These are phyloP conservation scores for Coleophoma crateriformis DNA, from an alignment of 2,329 filamentous ascomycete species.

Conservation along the genomic window DNA sequence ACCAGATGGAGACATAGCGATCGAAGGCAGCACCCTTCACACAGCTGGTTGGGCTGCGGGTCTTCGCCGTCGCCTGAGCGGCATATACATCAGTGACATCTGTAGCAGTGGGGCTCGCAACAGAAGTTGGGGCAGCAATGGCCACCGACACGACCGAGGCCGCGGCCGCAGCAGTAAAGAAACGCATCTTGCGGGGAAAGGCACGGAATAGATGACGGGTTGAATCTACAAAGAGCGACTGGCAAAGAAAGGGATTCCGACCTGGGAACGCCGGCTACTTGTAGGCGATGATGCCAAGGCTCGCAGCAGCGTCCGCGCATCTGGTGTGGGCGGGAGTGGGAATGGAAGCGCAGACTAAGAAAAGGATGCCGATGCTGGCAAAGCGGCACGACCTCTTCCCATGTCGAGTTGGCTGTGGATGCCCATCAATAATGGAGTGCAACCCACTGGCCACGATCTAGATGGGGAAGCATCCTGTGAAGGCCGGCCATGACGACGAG, in stretches of 20 bases:
- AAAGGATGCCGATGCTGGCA: too few species aligned
- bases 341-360: not conserved
- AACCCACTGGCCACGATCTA: too few species aligned
- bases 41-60: conserved; percentile 53
- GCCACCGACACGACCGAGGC: conserved; percentile 21
- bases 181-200: conserved; percentile 16
- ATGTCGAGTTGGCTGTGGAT: too few species aligned
- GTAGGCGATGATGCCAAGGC: conserved; percentile 9
- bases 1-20: conserved; percentile 67
- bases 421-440: too few species aligned
- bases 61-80: conserved; percentile 54
- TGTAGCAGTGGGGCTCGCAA: conserved; percentile 39
- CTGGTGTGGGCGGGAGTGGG: conserved; percentile 4
- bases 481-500: not conserved
- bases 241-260: not conserved
- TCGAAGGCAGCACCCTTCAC: conserved; percentile 70
- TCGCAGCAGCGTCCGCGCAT: not conserved
- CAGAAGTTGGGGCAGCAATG: conserved; percentile 14
- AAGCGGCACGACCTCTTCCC: too few species aligned
- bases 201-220: not conserved
- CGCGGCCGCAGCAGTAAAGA: conserved; percentile 13
- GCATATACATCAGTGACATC: conserved; percentile 42
- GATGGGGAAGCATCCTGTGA: not conserved
- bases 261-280: conserved; percentile 8
- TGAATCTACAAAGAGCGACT: conserved; percentile 10